Base-by-base conservation (phyloP, 768 basidiomycete genomes). In the Agaricus sinodeliciosus region DNA sequence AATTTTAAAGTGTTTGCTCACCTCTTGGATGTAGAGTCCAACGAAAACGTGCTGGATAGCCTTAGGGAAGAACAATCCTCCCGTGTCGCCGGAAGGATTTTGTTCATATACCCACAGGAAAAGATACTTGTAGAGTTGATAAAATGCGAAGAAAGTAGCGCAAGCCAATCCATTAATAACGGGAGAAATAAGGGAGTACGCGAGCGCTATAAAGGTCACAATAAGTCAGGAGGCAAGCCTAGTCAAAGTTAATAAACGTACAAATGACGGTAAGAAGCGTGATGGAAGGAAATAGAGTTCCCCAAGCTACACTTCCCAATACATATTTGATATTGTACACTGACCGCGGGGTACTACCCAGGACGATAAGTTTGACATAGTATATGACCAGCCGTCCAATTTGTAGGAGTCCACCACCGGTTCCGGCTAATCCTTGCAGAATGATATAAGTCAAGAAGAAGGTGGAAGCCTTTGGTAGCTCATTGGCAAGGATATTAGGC, bases 21-120 rank as follows among this genome's bases (percentile, higher is more conserved):
- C 52, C 45, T 96, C 85, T 65, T 94, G 81, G 42, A 99, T 77
- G 64, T 99, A 99, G 64, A 98, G 61, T 3, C 95, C 96, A 18
- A 94, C 91, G 58, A 98, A 97, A 27, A 95, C 63, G 62, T 98
- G 96, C 45, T 90, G 84, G 25, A 98, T 81, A 4, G 96, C 95
- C 67, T 85, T 90, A 19, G 94, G 94, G 77, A 93, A 98, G 76
- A 96, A 98, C 45, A 90, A 65, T 0, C 96, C 96, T 35, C 95
- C 95, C 0, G 93, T 95, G 51, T 96, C 94, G 46, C 72, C 72
- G 3, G 76, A 68, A 0, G 76, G 64, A 3, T 84, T 79, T 64
- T 92, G 85, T 51, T 89, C 83, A 60, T 81, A 80, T 55, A 80
- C 82, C 74, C 82, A 93, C 49, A 90, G 72, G 78, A 90, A 93